phyloP scores from a whole-genome alignment of 208 protist genomes.

The Crithidia thermophila region DNA sequence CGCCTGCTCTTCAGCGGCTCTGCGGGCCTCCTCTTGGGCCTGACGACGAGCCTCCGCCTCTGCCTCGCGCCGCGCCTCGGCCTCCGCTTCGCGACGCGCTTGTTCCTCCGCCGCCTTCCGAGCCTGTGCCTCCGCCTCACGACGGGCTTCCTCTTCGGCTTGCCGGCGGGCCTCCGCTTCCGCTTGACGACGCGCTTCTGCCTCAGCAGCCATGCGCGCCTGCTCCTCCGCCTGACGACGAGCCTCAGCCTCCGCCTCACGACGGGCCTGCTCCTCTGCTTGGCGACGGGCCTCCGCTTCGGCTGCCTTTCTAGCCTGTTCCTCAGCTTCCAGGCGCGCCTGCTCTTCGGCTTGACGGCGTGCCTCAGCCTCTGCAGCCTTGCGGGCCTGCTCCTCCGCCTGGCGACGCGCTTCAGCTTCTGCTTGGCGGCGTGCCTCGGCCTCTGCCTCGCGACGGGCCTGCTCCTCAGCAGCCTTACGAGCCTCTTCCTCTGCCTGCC shows the following conservation, averaged over 20 bases:
- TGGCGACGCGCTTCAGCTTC: constrained; percentile 32
- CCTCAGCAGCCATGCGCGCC: constrained; percentile 12
- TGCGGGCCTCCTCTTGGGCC: constrained; percentile 26
- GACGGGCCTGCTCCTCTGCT: constrained; percentile 15
- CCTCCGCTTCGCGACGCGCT: constrained; percentile 5
- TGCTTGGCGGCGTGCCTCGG: constrained; percentile 26
- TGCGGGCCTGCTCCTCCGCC: constrained; percentile 33
- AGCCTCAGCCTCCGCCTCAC: constrained; percentile 10
- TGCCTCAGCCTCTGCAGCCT: too few relatives aligned
- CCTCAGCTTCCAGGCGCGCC: constrained; percentile 13
- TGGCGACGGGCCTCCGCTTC: constrained; percentile 14
- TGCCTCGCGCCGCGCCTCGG: constrained; percentile 15
- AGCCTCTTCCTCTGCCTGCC: constrained; percentile 41
- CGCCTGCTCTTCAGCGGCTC: constrained; percentile 23
- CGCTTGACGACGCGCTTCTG: constrained; percentile 8
- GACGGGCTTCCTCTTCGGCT: constrained; percentile 18
- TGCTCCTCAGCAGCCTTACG: constrained; percentile 25
- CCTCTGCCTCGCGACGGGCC: constrained; percentile 29
- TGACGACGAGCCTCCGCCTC: constrained; percentile 26
- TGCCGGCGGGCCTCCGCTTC: constrained; percentile 8
- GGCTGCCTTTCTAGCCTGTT: too few relatives aligned
- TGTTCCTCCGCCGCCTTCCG: neutral
- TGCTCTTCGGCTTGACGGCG: constrained; percentile 14
- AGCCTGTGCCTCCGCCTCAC: constrained; percentile 1
- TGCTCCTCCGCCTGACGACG: constrained; percentile 14